These are phyloP conservation scores for Echinosophora koreensis DNA, from an alignment of 306 rosid genomes.

Conservation along the genomic window DNA sequence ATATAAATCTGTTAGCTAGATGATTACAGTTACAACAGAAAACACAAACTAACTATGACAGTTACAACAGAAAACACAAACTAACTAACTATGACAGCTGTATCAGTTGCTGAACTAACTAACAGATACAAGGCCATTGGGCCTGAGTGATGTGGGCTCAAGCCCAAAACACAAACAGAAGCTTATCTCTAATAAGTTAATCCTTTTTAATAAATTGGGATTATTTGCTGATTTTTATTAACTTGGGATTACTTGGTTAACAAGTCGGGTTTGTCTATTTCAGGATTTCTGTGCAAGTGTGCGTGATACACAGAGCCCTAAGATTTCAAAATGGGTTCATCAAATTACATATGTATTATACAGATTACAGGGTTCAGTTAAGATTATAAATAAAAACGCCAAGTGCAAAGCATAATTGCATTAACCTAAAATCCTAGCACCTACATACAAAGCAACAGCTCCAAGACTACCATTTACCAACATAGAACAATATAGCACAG, in stretches of 20 bases:
- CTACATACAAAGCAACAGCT: conserved; percentile 20
- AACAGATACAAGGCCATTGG: too few species aligned
- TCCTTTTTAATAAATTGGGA: conserved; percentile 17
- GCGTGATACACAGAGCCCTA: conserved; percentile 9
- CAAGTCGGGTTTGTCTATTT: conserved; percentile 11
- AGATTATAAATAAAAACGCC: conserved; percentile 14
- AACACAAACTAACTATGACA: too few species aligned
- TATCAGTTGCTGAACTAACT: too few species aligned
- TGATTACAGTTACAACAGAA: too few species aligned
- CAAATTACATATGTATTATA: conserved; percentile 35
- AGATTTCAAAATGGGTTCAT: conserved; percentile 19
- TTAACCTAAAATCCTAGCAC: conserved; percentile 23
- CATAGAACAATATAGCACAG: conserved; percentile 21
- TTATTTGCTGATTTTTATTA: conserved; percentile 23
- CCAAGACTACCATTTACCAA: conserved; percentile 15
- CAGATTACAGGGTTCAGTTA: conserved; percentile 26
- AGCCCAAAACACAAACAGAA: too few species aligned
- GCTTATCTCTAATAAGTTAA: neutral
- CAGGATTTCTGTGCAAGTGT: neutral
- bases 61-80: too few species aligned
- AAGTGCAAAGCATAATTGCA: conserved; percentile 24
- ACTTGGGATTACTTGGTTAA: conserved; percentile 34
- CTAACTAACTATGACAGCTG: too few species aligned
- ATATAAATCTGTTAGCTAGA: too few species aligned
- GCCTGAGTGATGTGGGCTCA: too few species aligned